Evolutionary conservation across 1,284 basidiomycete genomes (phyloP).

Genomic region (Inonotus obliquus): DNA sequence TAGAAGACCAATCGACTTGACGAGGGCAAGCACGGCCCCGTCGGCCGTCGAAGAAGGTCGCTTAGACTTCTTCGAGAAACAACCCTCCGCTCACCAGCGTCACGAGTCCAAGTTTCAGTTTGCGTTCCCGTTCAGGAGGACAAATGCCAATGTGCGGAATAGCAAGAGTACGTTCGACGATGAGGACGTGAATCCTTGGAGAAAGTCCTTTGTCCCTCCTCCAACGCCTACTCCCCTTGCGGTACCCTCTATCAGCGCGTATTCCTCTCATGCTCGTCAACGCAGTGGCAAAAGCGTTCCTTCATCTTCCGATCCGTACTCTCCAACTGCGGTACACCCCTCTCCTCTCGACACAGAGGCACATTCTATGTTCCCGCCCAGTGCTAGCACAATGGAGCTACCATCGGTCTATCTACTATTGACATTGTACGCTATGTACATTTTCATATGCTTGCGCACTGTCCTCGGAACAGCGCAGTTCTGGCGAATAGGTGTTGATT

Average conservation of each 20-base stretch:
- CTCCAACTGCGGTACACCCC: not conserved
- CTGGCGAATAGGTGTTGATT: conserved; percentile 4
- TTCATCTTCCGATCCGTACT: conserved; percentile 6
- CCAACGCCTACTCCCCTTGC: conserved; percentile 5
- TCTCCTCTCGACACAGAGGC: not conserved
- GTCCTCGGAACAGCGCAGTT: conserved; percentile 7
- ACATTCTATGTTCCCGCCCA: not conserved
- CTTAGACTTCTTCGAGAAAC: not conserved
- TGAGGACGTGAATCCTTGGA: conserved; percentile 17
- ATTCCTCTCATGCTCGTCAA: not conserved
- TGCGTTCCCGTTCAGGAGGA: not conserved
- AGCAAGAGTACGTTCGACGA: not conserved
- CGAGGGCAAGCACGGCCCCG: not conserved
- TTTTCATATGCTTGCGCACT: conserved; percentile 5
- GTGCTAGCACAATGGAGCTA: not conserved
- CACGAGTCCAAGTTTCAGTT: not conserved
- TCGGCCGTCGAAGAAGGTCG: not conserved
- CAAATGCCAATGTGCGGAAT: not conserved
- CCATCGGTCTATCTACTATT: not conserved
- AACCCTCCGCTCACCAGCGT: not conserved
- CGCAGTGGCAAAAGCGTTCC: not conserved
- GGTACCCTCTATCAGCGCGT: conserved; percentile 1
- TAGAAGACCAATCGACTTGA: not conserved
- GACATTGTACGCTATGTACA: not conserved
- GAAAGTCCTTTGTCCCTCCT: conserved; percentile 8